Conservation (phyloP, 805 yeast genomes). For the Trichomonascus vanleenenianus region DNA sequence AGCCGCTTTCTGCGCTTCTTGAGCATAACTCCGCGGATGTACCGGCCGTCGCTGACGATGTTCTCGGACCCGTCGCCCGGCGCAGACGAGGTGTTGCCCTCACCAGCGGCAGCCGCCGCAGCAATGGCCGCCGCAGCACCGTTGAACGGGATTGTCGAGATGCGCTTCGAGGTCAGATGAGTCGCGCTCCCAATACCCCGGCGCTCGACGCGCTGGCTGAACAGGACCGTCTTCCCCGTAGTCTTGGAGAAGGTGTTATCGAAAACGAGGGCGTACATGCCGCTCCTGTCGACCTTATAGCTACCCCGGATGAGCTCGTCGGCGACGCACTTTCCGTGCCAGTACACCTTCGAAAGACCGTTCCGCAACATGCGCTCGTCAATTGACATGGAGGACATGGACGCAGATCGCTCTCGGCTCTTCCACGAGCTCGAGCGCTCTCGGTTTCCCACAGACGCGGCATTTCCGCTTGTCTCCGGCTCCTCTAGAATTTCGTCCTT, state of each 20-base stretch:
- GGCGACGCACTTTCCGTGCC: constrained; percentile 50
- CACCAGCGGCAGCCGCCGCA: background rate
- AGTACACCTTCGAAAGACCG: constrained; percentile 43
- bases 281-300: constrained; percentile 45
- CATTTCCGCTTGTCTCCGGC: background rate
- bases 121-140: background rate
- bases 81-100: background rate
- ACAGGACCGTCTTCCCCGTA: constrained; percentile 70
- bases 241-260: constrained; percentile 89
- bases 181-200: background rate
- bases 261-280: constrained; percentile 78
- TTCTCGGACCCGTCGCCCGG: background rate
- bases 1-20: constrained; percentile 77
- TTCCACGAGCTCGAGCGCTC: background rate
- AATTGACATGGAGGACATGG: constrained; percentile 5
- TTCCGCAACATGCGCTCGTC: constrained; percentile 47
- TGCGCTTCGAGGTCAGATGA: too few species aligned
- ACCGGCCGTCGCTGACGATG: constrained; percentile 26
- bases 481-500: constrained; percentile 10
- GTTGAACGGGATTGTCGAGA: background rate
- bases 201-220: constrained; percentile 40
- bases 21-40: constrained; percentile 67
- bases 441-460: background rate
- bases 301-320: constrained; percentile 58
- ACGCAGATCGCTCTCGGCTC: background rate